Base-by-base conservation (phyloP, 805 yeast species). In the Saccharomyces jurei region DNA sequence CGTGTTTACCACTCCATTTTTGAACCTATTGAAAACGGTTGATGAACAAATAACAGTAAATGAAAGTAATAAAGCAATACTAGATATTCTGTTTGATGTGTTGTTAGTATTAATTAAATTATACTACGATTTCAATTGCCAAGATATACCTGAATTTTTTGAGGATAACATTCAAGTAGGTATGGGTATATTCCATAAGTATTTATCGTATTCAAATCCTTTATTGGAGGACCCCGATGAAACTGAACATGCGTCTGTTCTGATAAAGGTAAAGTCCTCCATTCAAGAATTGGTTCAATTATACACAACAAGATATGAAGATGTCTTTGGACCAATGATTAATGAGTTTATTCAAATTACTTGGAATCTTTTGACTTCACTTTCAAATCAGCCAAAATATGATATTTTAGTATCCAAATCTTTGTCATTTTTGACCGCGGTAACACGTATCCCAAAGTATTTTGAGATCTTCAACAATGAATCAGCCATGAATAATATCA, bases 81-180 rank as follows among this genome's bases (percentile, higher is more conserved):
- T 90, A 56, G 67, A 66, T 32, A 73, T 83, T 1, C 75, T 86
- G 48, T 80, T 89, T 61, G 92, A 87, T 31, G 87, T 86, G 54
- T 70, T 91, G 61, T 73, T 86, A 51, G 71, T 90, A 25, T 76
- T 91, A 52, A 71, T 86, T 36, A 92, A 94, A 67, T 81, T 95
- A 41, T 95, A 88, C 71, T 89, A 83, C 67, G 99, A 94, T 69
- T 81, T 94, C 64, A 94, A 94, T 70, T 92, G 97, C 71, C 99
- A 95, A 73, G 99, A 94, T 71, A 86, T 94, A 52, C 99, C 99
- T 1, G 99, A 91, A 71, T 94, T 92, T 67, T 94, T 94, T 68
- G 99, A 95, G 72, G 98, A 94, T 71, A 81, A 94, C 68, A 73
- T 94, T 70, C 74, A 77, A 46, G 74, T 72, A 17, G 90, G 95